These are phyloP conservation scores for Leccinum obscurum DNA, from an alignment of 768 basidiomycete species.

Conservation along the genomic window DNA sequence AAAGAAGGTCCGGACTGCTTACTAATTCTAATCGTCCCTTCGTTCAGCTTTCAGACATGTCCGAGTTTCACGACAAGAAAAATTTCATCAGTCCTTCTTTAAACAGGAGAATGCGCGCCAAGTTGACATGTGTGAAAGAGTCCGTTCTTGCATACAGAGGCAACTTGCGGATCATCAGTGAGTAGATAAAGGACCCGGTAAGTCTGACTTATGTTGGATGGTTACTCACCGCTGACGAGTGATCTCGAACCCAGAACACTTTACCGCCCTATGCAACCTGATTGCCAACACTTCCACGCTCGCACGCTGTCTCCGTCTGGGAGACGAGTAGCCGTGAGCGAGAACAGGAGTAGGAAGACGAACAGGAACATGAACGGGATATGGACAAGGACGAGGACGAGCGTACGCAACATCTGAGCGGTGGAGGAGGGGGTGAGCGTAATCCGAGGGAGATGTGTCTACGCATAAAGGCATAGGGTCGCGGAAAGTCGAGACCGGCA, in stretches of 20 bases:
- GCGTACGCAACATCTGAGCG: too few species aligned
- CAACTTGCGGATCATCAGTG: conserved; percentile 7
- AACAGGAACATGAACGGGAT: background rate
- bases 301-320: background rate
- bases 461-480: too few species aligned
- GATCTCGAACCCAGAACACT: background rate
- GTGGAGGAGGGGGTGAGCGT: too few species aligned
- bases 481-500: too few species aligned
- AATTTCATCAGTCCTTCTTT: conserved; percentile 14
- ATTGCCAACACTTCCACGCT: conserved; percentile 11
- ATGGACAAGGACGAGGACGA: too few species aligned
- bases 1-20: conserved; percentile 22
- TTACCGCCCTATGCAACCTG: conserved; percentile 14
- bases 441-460: too few species aligned
- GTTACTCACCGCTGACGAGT: background rate
- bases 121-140: background rate
- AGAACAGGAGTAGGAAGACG: too few species aligned
- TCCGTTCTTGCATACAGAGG: conserved; percentile 21
- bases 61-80: conserved; percentile 20
- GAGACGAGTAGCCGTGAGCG: background rate
- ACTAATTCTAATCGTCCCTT: too few species aligned
- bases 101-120: background rate
- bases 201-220: background rate
- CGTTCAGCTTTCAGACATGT: background rate
- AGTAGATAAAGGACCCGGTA: conserved; percentile 17